Base-by-base conservation (phyloP, 1,284 basidiomycete species). In the Irpex rosettiformis region DNA sequence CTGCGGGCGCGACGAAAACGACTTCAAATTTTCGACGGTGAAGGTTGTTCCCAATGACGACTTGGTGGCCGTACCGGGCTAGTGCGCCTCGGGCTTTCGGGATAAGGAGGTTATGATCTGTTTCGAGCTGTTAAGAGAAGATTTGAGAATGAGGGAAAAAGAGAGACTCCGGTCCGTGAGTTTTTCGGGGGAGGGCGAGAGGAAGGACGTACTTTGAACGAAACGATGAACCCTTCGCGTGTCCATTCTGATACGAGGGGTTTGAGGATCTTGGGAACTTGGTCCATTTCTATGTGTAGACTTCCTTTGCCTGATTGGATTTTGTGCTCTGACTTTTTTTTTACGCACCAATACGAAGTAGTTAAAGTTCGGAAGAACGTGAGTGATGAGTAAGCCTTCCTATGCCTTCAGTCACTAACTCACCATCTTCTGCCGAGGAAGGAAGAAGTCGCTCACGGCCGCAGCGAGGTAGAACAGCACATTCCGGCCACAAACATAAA, bases 401-500 rank as follows among this genome's bases (percentile, higher is more conserved):
- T n/a, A n/a, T n/a, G n/a, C n/a, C n/a, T n/a, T n/a, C n/a, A n/a
- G n/a, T n/a, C n/a, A n/a, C n/a, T n/a, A n/a, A 79, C 86, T 63
- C 65, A 94, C 94, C 81, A 98, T 86, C 68, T 85, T 89, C 68
- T 96, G 91, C 54, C 86, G 80, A 0, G 96, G 96, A 45, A 99
- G 79, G 79, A 98, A 99, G 72, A 99, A 99, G 73, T 99, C 96
- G 71, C 91, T 95, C 48, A 99, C 97, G 1, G 97, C 97, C 11
- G 96, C 96, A 11, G 96, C 96, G 55, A 99, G 88, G 71, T 98
- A 99, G 75, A 94, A 98, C 86, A 99, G 84, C 1, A 88, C 90
- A 33, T 79, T 80, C 56, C 91, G 76, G 1, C 90, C 85, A 2
- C 96, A 69, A 0, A 82, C 76, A 11, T 80, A 78, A 62, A 93